Percentiles rank a stretch among this genome's conserved stretches.
Evolutionary conservation across 768 basidiomycete species (phyloP).

Genomic region (Agaricus bisporus): DNA sequence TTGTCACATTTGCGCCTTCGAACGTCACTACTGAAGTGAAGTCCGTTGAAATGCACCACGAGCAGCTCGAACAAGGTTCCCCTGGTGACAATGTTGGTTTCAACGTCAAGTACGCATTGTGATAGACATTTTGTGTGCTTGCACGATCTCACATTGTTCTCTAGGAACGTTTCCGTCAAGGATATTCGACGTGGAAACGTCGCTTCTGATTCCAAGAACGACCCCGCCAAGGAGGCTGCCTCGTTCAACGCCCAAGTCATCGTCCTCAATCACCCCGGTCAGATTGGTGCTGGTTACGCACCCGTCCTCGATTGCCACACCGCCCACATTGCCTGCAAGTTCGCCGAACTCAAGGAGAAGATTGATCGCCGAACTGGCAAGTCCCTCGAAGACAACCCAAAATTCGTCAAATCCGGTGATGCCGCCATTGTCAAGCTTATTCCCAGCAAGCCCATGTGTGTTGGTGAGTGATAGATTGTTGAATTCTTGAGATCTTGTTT

Average conservation of each 20-base stretch:
- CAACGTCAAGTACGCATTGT: constrained; percentile 80
- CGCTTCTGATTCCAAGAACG: constrained; percentile 99
- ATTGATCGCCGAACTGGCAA: constrained; percentile 99
- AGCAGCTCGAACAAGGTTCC: constrained; percentile 88
- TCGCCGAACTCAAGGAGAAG: constrained; percentile 97
- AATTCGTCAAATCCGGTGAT: constrained; percentile 99
- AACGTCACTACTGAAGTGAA: constrained; percentile 99
- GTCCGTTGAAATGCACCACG: constrained; percentile 99
- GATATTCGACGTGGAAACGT: constrained; percentile 99
- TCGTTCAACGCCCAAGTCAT: constrained; percentile 99
- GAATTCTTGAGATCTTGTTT: not conserved
- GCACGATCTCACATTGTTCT: constrained; percentile 7
- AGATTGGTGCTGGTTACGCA: constrained; percentile 98
- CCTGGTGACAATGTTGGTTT: constrained; percentile 99
- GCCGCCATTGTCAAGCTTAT: constrained; percentile 98
- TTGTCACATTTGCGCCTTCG: constrained; percentile 93
- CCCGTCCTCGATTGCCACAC: constrained; percentile 99
- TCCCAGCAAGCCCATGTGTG: constrained; percentile 88
- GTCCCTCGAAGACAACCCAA: constrained; percentile 79
- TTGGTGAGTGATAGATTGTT: constrained; percentile 4
- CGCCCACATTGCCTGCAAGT: constrained; percentile 99
- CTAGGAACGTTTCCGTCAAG: constrained; percentile 99
- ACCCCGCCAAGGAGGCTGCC: constrained; percentile 98
- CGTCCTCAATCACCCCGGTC: constrained; percentile 99
- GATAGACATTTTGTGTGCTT: not conserved